These are phyloP conservation scores for Austroboletus niveus DNA, from an alignment of 1,284 basidiomycete species.

Conservation along the genomic window DNA sequence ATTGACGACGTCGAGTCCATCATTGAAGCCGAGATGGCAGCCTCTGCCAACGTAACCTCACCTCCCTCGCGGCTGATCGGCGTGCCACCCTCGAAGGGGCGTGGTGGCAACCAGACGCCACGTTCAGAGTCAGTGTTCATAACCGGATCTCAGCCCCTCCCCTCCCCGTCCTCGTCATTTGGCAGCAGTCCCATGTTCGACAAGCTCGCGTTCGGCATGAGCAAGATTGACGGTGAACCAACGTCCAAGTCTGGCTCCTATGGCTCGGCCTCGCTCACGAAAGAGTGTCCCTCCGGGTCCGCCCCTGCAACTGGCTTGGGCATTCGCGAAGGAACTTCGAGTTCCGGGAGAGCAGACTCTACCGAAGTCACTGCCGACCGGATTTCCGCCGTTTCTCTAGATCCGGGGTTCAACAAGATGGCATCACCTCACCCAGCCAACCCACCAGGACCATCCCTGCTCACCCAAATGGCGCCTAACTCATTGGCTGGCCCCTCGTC, in stretches of 20 bases:
- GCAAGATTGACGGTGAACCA: slow-evolving; percentile 57
- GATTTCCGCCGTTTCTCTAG: slow-evolving; percentile 66
- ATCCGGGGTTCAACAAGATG: slow-evolving; percentile 56
- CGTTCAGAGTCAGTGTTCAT: slow-evolving; percentile 88
- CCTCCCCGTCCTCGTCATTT: slow-evolving; percentile 72
- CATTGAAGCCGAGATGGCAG: slow-evolving; percentile 82
- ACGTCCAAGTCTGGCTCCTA: slow-evolving; percentile 23
- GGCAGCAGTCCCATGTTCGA: slow-evolving; percentile 82
- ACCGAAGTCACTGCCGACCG: slow-evolving; percentile 55
- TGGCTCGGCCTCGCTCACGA: slow-evolving; percentile 24
- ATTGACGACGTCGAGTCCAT: slow-evolving; percentile 98
- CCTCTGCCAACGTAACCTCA: slow-evolving; percentile 45
- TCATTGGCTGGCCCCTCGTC: slow-evolving; percentile 20
- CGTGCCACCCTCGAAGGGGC: slow-evolving; percentile 91
- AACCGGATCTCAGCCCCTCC: slow-evolving; percentile 92
- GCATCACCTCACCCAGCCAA: slow-evolving; percentile 38
- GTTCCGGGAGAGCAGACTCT: slow-evolving; percentile 35
- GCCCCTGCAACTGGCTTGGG: slow-evolving; percentile 10
- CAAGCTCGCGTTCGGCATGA: slow-evolving; percentile 93
- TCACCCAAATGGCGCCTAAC: slow-evolving; percentile 73
- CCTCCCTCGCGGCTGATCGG: slow-evolving; percentile 85
- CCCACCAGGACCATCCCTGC: slow-evolving; percentile 69
- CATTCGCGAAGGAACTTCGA: slow-evolving; percentile 17
- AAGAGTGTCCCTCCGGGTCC: slow-evolving; percentile 21
- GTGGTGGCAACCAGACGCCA: slow-evolving; percentile 97